Evolutionary conservation across 805 yeast genomes (phyloP), one percentile per base, ranked within the genome.

Genomic region (Sporopachydermia quercuum): DNA sequence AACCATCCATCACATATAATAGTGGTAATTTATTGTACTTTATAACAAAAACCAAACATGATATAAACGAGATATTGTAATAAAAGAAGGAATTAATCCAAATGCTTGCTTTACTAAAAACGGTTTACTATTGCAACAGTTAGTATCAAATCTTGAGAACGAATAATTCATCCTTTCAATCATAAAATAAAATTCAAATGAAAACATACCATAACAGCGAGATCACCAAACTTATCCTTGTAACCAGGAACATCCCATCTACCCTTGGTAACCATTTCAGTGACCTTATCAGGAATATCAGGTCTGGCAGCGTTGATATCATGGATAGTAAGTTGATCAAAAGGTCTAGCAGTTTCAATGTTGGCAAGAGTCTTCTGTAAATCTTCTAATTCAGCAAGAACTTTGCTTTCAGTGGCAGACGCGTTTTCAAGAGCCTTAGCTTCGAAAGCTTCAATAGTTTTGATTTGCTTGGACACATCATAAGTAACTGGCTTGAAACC

Each of bases 201-300:
- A 23, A 8, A 23, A 23, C 30, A 23, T 23, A 23, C 30, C 96
- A 89, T 91, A 62, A 86, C 85, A 56, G 89, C 85, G 67, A 89
- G 76, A 62, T 82, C 84, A 65, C 97, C 97, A 64, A 91, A 91
- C 78, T 87, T 91, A 68, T 91, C 97, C 68, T 82, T 78, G 78
- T 91, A 91, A 55, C 96, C 95, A 55, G 97, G 97, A 53, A 87
- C 94, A 58, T 83, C 84, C 93, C 95, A 87, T 71, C 82, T 82
- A 66, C 96, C 95, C 73, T 87, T 79, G 74, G 79, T 76, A 55
- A 91, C 86, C 91, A 89, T 79, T 68, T 85, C 85, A 56, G 69
- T 73, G 52, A 87, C 95, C 81, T 91, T 91, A 53, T 83, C 87
- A 60, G 89, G 95, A 61, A 91, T 79, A 63, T 91, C 97, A 55